Base-by-base conservation (phyloP, 768 basidiomycete species). In the Rhodotorula babjevae region DNA sequence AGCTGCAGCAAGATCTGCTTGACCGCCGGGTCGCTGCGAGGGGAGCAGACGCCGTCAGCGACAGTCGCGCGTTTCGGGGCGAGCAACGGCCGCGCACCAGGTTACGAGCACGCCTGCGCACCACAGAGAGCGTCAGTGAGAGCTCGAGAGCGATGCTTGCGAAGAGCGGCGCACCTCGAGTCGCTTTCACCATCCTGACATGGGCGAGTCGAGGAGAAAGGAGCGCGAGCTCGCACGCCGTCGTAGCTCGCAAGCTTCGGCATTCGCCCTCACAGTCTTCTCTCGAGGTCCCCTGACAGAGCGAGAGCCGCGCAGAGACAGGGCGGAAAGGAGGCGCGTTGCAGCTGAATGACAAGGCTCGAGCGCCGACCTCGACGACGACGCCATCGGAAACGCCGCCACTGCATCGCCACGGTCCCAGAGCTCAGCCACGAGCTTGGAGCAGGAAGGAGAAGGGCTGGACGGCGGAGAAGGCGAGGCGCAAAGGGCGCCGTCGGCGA, bases 1-100 rank as follows among this genome's bases (percentile, higher is more conserved):
- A 84, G 86, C 16, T 86, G 84, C 63, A 92, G 83, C 49, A 93
- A 84, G 67, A 93, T 91, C 79, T 92, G 90, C 81, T 93, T 93
- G 71, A 93, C 92, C 2, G 91, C 91, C 3, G 90, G 87, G 80
- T 93, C 92, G 78, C 92, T 92, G 77, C 11, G 57, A 8, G 66
- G 6, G 44, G 7, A 36, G 36, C n/a, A 3, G 50, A 21, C 49
- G 11, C 56, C 55, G 16, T 46, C 59, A 14, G 36, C 0, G 4
- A 56, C n/a, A 18, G 33, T 0, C 11, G 46, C 29, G 31, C 1
- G 66, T 16, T 33, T 29, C 9, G 31, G 27, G 4, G 23, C 11
- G 23, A 19, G 12, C 6, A 12, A 46, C 12, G 8, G 44, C 14
- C 6, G 29, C 71, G 62, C 11, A 76, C 75, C 75, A 76, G 31